phyloP scores from a whole-genome alignment of 306 rosid genomes.

The Vigna unguiculata region DNA sequence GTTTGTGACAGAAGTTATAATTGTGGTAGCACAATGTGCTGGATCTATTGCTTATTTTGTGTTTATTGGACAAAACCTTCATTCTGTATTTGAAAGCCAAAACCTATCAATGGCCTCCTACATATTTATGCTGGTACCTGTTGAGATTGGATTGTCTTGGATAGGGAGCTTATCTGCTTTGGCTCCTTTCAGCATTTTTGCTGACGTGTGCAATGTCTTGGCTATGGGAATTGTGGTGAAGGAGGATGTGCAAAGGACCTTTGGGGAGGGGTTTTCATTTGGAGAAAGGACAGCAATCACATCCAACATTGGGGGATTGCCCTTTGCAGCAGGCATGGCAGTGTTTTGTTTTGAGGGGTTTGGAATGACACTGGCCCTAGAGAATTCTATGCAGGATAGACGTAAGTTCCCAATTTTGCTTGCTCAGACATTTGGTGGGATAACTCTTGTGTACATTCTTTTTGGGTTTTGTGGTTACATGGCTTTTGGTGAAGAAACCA shows the following conservation, averaged over 20 bases:
- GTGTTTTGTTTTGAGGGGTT: conserved; percentile 91
- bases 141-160: conserved; percentile 87
- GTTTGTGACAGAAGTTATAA: conserved; percentile 65
- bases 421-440: conserved; percentile 80
- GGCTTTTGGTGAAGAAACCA: conserved; percentile 91
- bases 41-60: conserved; percentile 86
- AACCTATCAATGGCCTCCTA: conserved; percentile 47
- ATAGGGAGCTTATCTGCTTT: conserved; percentile 69
- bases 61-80: conserved; percentile 80
- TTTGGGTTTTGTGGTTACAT: conserved; percentile 86
- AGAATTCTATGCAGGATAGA: conserved; percentile 62
- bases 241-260: conserved; percentile 64
- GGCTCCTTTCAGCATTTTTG: conserved; percentile 89
- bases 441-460: conserved; percentile 66
- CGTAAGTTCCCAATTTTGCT: conserved; percentile 68
- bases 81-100: conserved; percentile 56
- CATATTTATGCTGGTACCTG: conserved; percentile 64
- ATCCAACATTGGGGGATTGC: conserved; percentile 79
- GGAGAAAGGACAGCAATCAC: conserved; percentile 68
- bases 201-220: conserved; percentile 74
- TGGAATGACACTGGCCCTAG: conserved; percentile 89
- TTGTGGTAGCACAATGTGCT: conserved; percentile 72
- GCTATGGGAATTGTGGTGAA: conserved; percentile 86
- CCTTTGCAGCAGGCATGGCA: conserved; percentile 90
- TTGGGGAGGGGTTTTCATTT: conserved; percentile 61